Base-by-base conservation (phyloP, 2,329 filamentous ascomycete genomes). In the Niveomyces coronatus region DNA sequence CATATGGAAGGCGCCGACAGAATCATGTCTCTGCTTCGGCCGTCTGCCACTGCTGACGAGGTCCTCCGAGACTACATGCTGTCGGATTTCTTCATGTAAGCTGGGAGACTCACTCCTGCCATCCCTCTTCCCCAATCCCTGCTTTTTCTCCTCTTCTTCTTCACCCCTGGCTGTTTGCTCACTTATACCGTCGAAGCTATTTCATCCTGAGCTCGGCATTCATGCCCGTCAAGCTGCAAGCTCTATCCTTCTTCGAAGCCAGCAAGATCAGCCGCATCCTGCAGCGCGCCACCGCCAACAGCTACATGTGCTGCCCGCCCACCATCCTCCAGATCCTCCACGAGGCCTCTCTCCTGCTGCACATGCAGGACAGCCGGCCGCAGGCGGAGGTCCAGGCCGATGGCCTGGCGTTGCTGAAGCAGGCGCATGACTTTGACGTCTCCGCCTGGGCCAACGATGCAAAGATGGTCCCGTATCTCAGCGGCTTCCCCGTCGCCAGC, bases 1-100 rank as follows among this genome's bases (percentile, higher is more conserved):
- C 67, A 70, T 41, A 55, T 70, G 16, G 58, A 68, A 35, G 67
- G 64, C 3, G 66, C 65, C 3, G 60, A 58, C 4, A 54, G 53
- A 17, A 63, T 70, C 30, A 64, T 69, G 54, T 54, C 56, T 15
- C 49, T 63, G 9, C 47, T 69, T 4, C 54, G 58, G 18, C 56
- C 58, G 5, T 48, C 48, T 4, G 47, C 53, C 11, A 48, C 52
- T 5, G 47, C 55, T 4, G 54, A 64, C 31, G 54, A 56, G 32
- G 51, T 56, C 1, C 43, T 68, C 33, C 51, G 64, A 24, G 61
- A 69, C 42, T 64, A 65, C 43, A 57, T 70, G 41, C 52, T 68
- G 16, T 67, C 66, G 1, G 67, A 70, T 44, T 69, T 63, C 45
- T 63, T 70, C 37, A 64, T 66, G 49, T 65, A 44, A 47, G 60